Evolutionary conservation across 1,139 yeast genomes (phyloP).

Genomic region (Tardiomyces blankii): DNA sequence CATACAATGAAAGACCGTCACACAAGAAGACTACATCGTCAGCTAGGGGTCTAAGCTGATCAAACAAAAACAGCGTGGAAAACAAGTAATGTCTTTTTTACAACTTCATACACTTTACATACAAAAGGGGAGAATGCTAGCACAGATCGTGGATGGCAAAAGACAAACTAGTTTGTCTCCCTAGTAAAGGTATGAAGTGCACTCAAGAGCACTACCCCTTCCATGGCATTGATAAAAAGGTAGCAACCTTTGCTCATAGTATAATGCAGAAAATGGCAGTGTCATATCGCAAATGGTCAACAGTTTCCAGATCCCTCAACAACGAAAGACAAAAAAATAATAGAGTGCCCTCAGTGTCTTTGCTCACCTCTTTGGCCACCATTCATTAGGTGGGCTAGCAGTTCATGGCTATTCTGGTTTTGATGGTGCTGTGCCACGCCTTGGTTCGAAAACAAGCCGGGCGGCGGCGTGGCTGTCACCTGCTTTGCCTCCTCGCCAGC

Average conservation of each 20-base stretch:
- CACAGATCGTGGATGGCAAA: not conserved
- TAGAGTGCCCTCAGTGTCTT: not conserved
- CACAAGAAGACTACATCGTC: too few species aligned
- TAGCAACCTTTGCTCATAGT: not conserved
- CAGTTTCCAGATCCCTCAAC: too few species aligned
- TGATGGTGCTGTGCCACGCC: constrained; percentile 5
- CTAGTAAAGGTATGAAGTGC: not conserved
- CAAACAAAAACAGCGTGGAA: too few species aligned
- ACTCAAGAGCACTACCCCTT: not conserved
- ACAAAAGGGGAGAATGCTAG: not conserved
- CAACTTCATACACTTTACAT: not conserved
- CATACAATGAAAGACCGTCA: too few species aligned
- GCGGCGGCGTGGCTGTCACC: constrained; percentile 20
- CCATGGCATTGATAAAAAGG: not conserved
- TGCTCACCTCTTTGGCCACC: constrained; percentile 8
- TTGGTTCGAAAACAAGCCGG: constrained; percentile 16
- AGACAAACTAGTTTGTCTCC: not conserved
- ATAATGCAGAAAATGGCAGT: not conserved
- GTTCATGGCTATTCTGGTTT: constrained; percentile 25
- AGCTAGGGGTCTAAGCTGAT: too few species aligned
- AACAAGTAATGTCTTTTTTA: not conserved
- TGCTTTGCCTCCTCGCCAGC: not conserved
- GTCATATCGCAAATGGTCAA: too few species aligned
- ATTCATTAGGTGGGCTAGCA: constrained; percentile 28
- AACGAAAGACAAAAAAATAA: too few species aligned